These are phyloP conservation scores for Grigorovia transvaalensis DNA, from an alignment of 805 yeast genomes.

Conservation along the genomic window DNA sequence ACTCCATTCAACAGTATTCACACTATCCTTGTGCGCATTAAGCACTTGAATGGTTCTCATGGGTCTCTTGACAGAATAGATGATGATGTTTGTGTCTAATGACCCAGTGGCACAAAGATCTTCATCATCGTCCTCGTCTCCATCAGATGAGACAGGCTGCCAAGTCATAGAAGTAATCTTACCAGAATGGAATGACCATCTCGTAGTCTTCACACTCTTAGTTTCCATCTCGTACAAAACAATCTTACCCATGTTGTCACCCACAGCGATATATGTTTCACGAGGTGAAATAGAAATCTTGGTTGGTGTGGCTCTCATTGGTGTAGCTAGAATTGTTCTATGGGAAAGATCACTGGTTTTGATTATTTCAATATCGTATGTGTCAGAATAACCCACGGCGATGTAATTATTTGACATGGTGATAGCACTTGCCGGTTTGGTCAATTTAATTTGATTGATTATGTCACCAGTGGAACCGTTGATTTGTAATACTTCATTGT, in stretches of 20 bases:
- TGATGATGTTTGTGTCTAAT: constrained; percentile 67
- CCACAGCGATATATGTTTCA: constrained; percentile 63
- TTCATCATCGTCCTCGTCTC: constrained; percentile 45
- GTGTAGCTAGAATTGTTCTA: constrained; percentile 29
- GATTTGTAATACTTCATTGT: constrained; percentile 29
- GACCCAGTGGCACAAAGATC: constrained; percentile 70
- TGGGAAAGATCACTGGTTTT: constrained; percentile 25
- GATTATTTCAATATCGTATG: constrained; percentile 34
- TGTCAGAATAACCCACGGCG: constrained; percentile 39
- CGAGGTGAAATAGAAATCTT: constrained; percentile 60
- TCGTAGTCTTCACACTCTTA: constrained; percentile 54
- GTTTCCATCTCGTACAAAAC: constrained; percentile 51
- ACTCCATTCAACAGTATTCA: constrained; percentile 65
- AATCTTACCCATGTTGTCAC: constrained; percentile 81
- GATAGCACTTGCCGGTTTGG: constrained; percentile 36
- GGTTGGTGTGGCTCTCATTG: constrained; percentile 53
- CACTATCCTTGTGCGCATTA: constrained; percentile 86
- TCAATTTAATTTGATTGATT: constrained; percentile 23
- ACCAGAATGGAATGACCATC: constrained; percentile 95
- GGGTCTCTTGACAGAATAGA: constrained; percentile 74
- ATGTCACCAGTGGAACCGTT: constrained; percentile 29
- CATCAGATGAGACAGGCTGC: constrained; percentile 38
- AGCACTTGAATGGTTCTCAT: constrained; percentile 60
- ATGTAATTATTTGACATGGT: constrained; percentile 35
- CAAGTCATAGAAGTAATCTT: constrained; percentile 68